Base-by-base conservation (phyloP, 495 filamentous ascomycete genomes). In the Filosporella fistucella region DNA sequence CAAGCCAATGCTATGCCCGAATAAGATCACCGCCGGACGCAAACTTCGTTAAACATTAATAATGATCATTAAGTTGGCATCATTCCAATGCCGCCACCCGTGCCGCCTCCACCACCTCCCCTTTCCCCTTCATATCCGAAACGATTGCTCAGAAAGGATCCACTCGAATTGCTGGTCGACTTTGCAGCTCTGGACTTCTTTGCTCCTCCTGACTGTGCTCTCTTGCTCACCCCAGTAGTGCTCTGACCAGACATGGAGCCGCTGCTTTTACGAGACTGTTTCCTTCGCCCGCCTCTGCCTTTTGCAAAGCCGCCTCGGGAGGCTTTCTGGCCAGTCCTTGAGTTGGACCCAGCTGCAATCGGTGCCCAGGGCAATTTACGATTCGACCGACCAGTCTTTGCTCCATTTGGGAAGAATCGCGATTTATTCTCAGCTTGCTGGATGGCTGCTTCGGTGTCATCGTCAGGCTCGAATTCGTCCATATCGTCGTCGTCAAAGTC, bases 401-500 rank as follows among this genome's bases (percentile, higher is more conserved):
- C n/a, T 22, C 28, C 7, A 8, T 16, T 47, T 1, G 28, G 4
- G 33, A 55, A 59, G 29, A 49, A 52, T 26, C 43, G 37, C 0
- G 51, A 51, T 20, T 52, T 47, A 28, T n/a, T n/a, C n/a, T n/a
- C n/a, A n/a, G 46, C 42, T 28, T 45, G 14, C 22, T 11, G 14
- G 12, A 35, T 35, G 6, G 14, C 14, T 14, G 25, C 30, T 26
- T 51, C 33, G n/a, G 47, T 34, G 23, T 14, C 14, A 12, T 28
- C 24, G 22, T 30, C 24, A 36, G 29, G 14, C 21, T 42, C 51
- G 12, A 30, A 30, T 36, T 51, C 40, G 26, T 41, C 39, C n/a
- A 41, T 35, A 34, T 47, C 39, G 9, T 74, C 71, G 17, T 68
- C 62, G 23, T 68, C 68, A 28, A 73, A 71, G 21, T 77, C 72